A percentile compares a stretch with the other conserved stretches of the same genome.
These are phyloP conservation scores for Nitzschia sp. DNA, from an alignment of 108 stramenopile species.

Conservation along the genomic window DNA sequence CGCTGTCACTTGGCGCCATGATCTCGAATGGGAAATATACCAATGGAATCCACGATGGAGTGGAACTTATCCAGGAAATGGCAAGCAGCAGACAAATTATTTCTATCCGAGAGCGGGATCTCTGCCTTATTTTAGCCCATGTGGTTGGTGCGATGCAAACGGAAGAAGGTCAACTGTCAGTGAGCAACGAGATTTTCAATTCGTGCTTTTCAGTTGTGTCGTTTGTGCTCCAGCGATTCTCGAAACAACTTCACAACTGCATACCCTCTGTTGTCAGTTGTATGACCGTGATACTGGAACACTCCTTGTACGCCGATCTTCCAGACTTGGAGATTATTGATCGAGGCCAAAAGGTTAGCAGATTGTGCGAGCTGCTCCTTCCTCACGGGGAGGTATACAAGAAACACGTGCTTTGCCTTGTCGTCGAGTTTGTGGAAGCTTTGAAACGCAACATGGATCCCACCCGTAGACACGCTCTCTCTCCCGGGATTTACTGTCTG, in stretches of 20 bases:
- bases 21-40: not conserved
- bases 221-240: conserved; percentile 65
- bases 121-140: conserved; percentile 53
- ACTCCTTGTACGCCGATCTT: conserved; percentile 30
- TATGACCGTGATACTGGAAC: conserved; percentile 40
- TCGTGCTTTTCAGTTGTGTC: conserved; percentile 50
- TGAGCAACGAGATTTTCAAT: conserved; percentile 29
- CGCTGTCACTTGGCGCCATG: conserved; percentile 4
- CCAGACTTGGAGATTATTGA: conserved; percentile 10
- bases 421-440: conserved; percentile 62
- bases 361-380: conserved; percentile 73
- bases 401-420: conserved; percentile 74
- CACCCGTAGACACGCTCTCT: conserved; percentile 40
- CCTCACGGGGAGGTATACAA: conserved; percentile 85
- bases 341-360: conserved; percentile 28
- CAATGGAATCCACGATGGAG: not conserved
- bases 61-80: conserved; percentile 37
- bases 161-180: not conserved
- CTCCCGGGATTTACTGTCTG: conserved; percentile 65
- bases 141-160: conserved; percentile 33
- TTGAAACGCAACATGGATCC: conserved; percentile 48
- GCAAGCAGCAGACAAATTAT: conserved; percentile 55
- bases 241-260: conserved; percentile 75
- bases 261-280: conserved; percentile 48
- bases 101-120: conserved; percentile 53